These are phyloP conservation scores for Hyaloscypha hepaticicola DNA, from an alignment of 495 filamentous ascomycete genomes.

Conservation along the genomic window DNA sequence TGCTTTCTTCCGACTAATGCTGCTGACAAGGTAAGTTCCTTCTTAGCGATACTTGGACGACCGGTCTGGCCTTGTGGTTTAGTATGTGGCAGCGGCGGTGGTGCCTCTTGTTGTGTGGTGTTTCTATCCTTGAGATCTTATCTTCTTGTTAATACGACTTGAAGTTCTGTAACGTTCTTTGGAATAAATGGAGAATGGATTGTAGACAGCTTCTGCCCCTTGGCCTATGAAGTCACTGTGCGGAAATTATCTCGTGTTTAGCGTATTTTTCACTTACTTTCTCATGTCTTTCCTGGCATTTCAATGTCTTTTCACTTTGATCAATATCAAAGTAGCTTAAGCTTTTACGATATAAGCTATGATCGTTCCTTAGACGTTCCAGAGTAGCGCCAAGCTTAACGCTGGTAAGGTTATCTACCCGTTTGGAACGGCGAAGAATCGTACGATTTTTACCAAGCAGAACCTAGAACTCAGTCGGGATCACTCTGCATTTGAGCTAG, in stretches of 20 bases:
- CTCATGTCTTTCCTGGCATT: no score
- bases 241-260: background rate
- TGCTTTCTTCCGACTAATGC: background rate
- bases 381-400: no score
- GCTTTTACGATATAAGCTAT: no score
- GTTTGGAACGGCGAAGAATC: background rate
- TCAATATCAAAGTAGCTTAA: no score
- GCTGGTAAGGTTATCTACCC: no score
- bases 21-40: background rate
- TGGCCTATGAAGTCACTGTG: background rate
- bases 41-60: background rate
- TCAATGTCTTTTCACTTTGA: no score
- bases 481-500: background rate
- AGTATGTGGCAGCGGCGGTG: background rate
- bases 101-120: no score
- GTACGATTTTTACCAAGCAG: background rate
- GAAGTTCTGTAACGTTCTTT: no score
- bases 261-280: background rate
- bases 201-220: background rate
- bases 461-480: background rate
- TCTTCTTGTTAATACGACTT: no score
- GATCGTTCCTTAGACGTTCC: no score
- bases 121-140: no score
- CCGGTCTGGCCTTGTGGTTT: background rate
- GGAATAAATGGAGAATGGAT: background rate